Conservation (phyloP, 257 asterid genomes). For the Pogostemon cablin region DNA sequence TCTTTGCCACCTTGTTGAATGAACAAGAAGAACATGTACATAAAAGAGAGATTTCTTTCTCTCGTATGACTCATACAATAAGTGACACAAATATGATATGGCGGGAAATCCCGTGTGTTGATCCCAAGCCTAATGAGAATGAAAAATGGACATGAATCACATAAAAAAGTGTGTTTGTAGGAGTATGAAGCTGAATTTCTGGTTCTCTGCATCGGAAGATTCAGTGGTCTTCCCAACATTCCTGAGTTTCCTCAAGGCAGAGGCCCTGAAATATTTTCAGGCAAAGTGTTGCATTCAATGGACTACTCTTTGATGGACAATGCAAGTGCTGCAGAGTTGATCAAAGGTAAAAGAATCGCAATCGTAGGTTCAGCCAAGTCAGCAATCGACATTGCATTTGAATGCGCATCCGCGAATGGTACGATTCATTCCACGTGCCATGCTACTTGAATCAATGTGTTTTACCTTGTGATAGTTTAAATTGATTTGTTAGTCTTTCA, state of each 20-base stretch:
- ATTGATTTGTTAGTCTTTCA: constrained; percentile 1
- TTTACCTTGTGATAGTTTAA: too few species aligned
- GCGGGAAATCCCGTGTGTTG: too few species aligned
- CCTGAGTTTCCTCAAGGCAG: constrained; percentile 45
- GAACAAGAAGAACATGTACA: too few species aligned
- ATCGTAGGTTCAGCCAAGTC: constrained; percentile 55
- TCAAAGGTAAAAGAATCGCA: constrained; percentile 47
- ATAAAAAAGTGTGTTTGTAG: constrained; percentile 22
- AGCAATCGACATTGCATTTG: constrained; percentile 51
- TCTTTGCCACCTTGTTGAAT: too few species aligned
- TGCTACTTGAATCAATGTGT: neutral
- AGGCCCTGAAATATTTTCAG: constrained; percentile 56
- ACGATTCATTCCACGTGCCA: neutral
- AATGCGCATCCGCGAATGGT: constrained; percentile 52
- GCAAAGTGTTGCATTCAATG: constrained; percentile 55
- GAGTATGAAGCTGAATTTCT: constrained; percentile 54
- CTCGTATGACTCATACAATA: too few species aligned
- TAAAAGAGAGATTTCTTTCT: too few species aligned
- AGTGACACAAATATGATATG: too few species aligned
- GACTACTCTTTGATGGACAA: constrained; percentile 52
- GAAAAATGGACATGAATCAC: too few species aligned
- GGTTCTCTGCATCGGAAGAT: constrained; percentile 56
- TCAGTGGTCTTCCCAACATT: constrained; percentile 49
- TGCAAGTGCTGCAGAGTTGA: constrained; percentile 41
- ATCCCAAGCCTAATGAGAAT: too few species aligned